Base-by-base conservation (phyloP, 2,329 filamentous ascomycete species). In the Ophiostoma angusticollis region DNA sequence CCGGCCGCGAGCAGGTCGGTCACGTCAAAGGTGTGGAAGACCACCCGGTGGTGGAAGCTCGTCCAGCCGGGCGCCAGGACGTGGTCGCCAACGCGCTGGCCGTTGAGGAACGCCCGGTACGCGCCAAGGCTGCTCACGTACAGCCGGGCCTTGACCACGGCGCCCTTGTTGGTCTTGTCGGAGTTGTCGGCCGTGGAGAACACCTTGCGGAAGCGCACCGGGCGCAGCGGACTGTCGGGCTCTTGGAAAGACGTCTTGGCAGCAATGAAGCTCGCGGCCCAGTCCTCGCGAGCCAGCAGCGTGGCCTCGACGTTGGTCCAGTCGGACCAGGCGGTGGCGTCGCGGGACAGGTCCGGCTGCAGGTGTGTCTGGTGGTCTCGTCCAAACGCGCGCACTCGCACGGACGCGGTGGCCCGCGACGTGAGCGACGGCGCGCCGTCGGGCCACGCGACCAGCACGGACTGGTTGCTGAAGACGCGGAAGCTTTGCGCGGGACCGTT, bases 1-100 rank as follows among this genome's bases (percentile, higher is more conserved):
- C 46, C 35, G 5, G 47, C 47, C 5, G 43, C 33, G 3, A 65
- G 32, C 2, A 59, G 49, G 1, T 47, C 25, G 3, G 52, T 55
- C 4, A 67, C 58, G 46, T 68, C 63, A 43, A 58, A 63, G 0
- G 56, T 58, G 44, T 65, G 57, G 37, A 65, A 68, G 6, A 51
- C 46, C 12, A 62, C 52, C 6, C 61, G 53, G 37, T 58, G 51
- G 2, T 56, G 46, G 47, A 67, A 68, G 34, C 52, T 53, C n/a
- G 54, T 56, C 58, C 61, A 66, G 1, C 61, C 60, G 1, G 62
- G 62, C 19, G 60, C 57, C 49, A 62, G 45, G 22, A 49, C 45
- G 12, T 54, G 45, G 37, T 55, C 46, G 0, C 49, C 52, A 5
- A 58, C 49, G 14, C 37, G 43, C 12, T 46, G 37, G 2, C 58